Conservation (phyloP, 148 eudicot species). For the Cornus controversa region DNA sequence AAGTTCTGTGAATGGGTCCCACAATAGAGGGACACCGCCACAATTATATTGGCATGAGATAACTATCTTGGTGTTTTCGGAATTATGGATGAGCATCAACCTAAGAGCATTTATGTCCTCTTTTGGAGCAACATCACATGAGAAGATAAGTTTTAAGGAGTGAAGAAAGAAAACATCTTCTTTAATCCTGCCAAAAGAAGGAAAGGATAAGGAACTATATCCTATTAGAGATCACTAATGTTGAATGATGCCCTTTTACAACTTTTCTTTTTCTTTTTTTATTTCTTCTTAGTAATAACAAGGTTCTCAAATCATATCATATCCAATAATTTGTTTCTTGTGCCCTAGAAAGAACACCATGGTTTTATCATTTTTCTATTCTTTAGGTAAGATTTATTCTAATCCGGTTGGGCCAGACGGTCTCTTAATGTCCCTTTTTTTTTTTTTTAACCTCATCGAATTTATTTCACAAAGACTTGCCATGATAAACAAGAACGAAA, state of each 20-base stretch:
- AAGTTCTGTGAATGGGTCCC: background rate
- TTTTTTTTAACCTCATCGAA: too few relatives aligned
- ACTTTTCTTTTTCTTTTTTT: too few relatives aligned
- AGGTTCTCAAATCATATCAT: background rate
- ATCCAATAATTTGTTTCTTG: background rate
- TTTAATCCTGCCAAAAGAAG: background rate
- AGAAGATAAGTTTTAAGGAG: background rate
- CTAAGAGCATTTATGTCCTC: background rate
- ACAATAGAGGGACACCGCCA: background rate
- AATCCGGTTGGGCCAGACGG: too few relatives aligned
- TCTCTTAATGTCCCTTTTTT: too few relatives aligned
- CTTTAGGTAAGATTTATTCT: too few relatives aligned
- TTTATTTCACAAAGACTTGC: too few relatives aligned
- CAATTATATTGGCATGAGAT: background rate
- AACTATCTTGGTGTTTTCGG: background rate
- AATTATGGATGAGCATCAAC: background rate
- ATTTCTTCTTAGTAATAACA: background rate
- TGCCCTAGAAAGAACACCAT: background rate
- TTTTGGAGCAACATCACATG: background rate
- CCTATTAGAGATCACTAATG: background rate
- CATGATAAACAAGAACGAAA: too few relatives aligned
- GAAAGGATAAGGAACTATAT: background rate
- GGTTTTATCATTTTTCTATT: background rate
- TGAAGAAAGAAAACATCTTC: background rate
- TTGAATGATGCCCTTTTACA: background rate